Conservation (phyloP, 2,329 filamentous ascomycete species). For the Alternaria viburni region DNA sequence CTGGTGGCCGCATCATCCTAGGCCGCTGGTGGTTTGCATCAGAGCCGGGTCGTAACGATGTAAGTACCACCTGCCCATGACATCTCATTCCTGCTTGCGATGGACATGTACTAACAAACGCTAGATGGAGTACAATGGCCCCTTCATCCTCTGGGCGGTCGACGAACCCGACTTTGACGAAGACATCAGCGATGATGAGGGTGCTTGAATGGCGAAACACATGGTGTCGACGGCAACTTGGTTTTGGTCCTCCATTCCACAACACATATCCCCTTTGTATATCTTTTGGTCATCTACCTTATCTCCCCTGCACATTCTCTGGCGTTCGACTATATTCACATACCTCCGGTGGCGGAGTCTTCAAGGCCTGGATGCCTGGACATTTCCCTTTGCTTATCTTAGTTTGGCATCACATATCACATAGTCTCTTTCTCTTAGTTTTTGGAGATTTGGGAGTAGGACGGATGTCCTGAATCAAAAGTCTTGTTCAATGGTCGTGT, state of each 20-base stretch:
- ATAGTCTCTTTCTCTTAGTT: background rate
- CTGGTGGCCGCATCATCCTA: slow-evolving; percentile 55
- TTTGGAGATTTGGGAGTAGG: background rate
- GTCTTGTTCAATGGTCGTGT: background rate
- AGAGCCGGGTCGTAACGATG: slow-evolving; percentile 27
- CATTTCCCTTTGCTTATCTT: background rate
- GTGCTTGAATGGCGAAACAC: background rate
- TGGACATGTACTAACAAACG: slow-evolving; percentile 11
- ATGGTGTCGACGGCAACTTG: background rate
- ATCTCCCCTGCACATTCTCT: background rate
- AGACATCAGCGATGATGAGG: slow-evolving; percentile 1
- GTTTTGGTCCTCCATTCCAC: background rate
- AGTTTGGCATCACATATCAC: background rate
- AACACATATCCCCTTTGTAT: background rate
- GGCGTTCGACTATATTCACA: background rate
- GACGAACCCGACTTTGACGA: slow-evolving; percentile 17
- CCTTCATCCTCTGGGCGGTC: slow-evolving; percentile 49
- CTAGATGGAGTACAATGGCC: slow-evolving; percentile 32
- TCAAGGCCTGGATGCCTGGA: background rate
- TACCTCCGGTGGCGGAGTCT: background rate
- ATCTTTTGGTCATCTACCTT: background rate
- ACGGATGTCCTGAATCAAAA: background rate
- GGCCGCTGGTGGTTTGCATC: slow-evolving; percentile 56
- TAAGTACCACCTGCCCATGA: slow-evolving; percentile 14
- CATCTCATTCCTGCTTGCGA: background rate